Evolutionary conservation across 805 yeast species (phyloP).

Genomic region (Wickerhamomyces sydowiorum): DNA sequence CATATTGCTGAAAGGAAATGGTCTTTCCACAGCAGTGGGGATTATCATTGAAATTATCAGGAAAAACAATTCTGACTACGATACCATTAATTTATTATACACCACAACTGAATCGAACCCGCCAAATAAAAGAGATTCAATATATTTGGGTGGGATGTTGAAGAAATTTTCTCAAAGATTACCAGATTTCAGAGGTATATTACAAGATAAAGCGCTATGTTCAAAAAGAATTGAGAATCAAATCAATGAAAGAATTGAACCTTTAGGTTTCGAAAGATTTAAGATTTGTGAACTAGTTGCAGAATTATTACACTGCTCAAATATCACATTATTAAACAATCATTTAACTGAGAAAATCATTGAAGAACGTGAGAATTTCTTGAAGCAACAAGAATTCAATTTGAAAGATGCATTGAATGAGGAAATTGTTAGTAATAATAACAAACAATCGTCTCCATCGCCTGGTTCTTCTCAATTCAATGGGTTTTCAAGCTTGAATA

Average conservation of each 20-base stretch:
- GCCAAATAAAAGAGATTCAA: conserved; percentile 85
- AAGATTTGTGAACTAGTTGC: conserved; percentile 91
- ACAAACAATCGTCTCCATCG: background rate
- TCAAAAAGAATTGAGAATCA: conserved; percentile 32
- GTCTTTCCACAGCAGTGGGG: conserved; percentile 86
- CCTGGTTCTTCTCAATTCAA: conserved; percentile 1
- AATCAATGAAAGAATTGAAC: conserved; percentile 57
- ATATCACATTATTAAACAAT: conserved; percentile 87
- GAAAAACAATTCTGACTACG: conserved; percentile 95
- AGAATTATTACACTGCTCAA: conserved; percentile 90
- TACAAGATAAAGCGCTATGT: conserved; percentile 12
- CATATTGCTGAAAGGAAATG: conserved; percentile 67
- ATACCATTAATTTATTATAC: conserved; percentile 70
- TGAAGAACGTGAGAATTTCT: conserved; percentile 60
- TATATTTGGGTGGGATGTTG: conserved; percentile 81
- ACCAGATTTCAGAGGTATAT: conserved; percentile 46
- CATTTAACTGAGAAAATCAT: conserved; percentile 64
- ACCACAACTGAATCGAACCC: conserved; percentile 78
- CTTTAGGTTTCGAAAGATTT: conserved; percentile 89
- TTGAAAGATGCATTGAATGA: conserved; percentile 23
- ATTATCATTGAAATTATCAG: conserved; percentile 90
- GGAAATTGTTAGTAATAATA: conserved; percentile 10
- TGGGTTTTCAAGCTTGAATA: conserved; percentile 16
- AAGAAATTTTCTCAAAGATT: conserved; percentile 64
- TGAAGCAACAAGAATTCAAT: conserved; percentile 29